phyloP scores from a whole-genome alignment of 192 early-diverging fungal genomes.

The Gonapodya sp. region DNA sequence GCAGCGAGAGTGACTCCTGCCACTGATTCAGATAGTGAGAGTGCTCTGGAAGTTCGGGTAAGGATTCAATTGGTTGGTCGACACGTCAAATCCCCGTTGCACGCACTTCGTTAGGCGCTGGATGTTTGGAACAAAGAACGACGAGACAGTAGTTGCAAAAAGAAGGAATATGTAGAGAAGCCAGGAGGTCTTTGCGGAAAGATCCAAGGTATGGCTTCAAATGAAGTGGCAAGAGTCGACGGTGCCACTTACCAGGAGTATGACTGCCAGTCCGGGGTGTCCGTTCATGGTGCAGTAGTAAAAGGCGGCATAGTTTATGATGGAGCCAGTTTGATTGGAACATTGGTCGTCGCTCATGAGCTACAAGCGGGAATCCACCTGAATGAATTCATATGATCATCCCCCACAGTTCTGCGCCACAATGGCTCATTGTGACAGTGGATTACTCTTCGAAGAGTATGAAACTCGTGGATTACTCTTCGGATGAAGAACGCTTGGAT shows the following conservation, averaged over 20 bases:
- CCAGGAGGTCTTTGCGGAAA: not conserved
- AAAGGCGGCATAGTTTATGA: not conserved
- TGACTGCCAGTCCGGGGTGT: not conserved
- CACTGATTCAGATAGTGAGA: not conserved
- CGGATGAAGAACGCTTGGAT: not conserved
- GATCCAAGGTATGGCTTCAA: not conserved
- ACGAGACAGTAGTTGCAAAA: not conserved
- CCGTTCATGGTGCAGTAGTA: not conserved
- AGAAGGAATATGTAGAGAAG: not conserved
- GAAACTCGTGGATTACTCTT: not conserved
- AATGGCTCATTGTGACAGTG: too few relatives aligned
- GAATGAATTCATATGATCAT: too few relatives aligned
- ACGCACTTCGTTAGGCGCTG: not conserved
- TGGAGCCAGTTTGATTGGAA: not conserved
- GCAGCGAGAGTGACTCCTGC: slow-evolving; percentile 6
- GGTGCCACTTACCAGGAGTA: not conserved
- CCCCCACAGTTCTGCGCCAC: too few relatives aligned
- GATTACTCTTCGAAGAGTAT: too few relatives aligned
- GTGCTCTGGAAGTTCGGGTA: not conserved
- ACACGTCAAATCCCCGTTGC: not conserved
- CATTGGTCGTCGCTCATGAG: too few relatives aligned
- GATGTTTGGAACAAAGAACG: slow-evolving; percentile 8
- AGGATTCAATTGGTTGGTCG: not conserved
- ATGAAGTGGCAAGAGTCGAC: not conserved
- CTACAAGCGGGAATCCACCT: too few relatives aligned